phyloP scores from a whole-genome alignment of 1,284 basidiomycete species.

The Cutaneotrichosporon cavernicola region DNA sequence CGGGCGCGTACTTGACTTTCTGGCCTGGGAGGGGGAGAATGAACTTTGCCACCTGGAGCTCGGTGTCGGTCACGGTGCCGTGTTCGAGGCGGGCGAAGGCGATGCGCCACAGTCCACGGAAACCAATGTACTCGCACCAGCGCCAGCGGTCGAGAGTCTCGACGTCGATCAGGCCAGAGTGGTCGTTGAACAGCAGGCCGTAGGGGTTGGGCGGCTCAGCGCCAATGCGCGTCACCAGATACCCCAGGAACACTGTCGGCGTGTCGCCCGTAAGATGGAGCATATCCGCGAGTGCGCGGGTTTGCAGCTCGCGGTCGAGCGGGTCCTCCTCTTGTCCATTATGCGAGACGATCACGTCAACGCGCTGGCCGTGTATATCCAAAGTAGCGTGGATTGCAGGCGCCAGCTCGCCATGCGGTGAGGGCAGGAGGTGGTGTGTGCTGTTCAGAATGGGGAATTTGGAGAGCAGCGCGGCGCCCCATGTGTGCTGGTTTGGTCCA shows the following conservation, averaged over 20 bases:
- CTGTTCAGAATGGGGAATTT: conserved; percentile 93
- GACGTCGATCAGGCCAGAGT: conserved; percentile 56
- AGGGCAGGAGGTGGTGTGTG: conserved; percentile 84
- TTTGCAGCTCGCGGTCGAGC: conserved; percentile 87
- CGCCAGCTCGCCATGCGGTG: conserved; percentile 79
- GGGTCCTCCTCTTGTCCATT: conserved; percentile 94
- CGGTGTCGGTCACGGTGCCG: conserved; percentile 50
- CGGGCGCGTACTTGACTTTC: conserved; percentile 61
- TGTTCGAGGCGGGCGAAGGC: conserved; percentile 53
- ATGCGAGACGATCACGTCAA: conserved; percentile 86
- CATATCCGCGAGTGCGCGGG: conserved; percentile 74
- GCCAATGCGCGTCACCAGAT: conserved; percentile 98
- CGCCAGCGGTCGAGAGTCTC: conserved; percentile 51
- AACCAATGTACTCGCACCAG: conserved; percentile 87
- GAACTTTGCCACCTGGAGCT: conserved; percentile 68
- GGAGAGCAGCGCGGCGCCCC: conserved; percentile 80
- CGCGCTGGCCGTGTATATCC: conserved; percentile 72
- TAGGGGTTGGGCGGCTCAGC: conserved; percentile 62
- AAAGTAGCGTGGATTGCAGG: conserved; percentile 88
- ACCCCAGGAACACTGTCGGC: conserved; percentile 84
- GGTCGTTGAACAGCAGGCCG: conserved; percentile 60
- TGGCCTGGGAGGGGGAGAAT: conserved; percentile 64
- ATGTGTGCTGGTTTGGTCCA: conserved; percentile 84
- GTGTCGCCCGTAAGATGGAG: conserved; percentile 70
- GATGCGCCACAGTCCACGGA: conserved; percentile 75